phyloP scores from a whole-genome alignment of 371 early-diverging fungal genomes.

The Syncephalastrum monosporum region DNA sequence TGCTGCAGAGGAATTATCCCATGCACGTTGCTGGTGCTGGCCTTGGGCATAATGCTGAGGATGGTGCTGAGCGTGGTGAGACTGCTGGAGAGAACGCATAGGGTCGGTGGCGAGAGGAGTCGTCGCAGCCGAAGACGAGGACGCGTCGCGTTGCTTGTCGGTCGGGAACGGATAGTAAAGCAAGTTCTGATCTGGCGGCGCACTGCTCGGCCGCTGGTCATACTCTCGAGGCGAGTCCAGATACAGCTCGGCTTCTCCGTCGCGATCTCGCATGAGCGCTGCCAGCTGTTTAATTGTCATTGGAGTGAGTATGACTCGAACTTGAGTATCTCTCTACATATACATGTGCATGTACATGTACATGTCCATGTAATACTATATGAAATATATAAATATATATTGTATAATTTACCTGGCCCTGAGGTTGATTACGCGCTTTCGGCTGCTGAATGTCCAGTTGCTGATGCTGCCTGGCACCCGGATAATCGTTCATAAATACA shows the following conservation, averaged over 20 bases:
- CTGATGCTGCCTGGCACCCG: constrained; percentile 2
- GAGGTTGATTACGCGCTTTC: constrained; percentile 27
- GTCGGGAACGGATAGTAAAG: constrained; percentile 6
- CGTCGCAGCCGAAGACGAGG: no score
- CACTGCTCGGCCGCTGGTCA: constrained; percentile 17
- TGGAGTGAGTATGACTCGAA: no score
- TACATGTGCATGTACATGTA: no score
- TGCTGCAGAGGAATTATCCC: constrained; percentile 1
- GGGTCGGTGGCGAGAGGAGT: no score
- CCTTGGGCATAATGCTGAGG: background rate
- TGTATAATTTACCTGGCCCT: constrained; percentile 22
- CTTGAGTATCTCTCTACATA: background rate
- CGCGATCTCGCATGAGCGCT: constrained; percentile 21
- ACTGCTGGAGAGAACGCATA: background rate
- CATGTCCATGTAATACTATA: no score
- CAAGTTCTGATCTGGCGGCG: constrained; percentile 19
- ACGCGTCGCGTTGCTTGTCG: constrained; percentile 1
- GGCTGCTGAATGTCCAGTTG: constrained; percentile 27
- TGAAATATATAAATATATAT: background rate
- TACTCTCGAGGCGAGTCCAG: constrained; percentile 15
- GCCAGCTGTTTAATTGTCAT: constrained; percentile 11
- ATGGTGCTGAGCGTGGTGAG: background rate
- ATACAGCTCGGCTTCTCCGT: constrained; percentile 13
- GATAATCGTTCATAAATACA: constrained; percentile 9
- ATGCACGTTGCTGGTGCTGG: background rate